Conservation (phyloP, 768 basidiomycete species). For the Nevesoporus exiguus region DNA sequence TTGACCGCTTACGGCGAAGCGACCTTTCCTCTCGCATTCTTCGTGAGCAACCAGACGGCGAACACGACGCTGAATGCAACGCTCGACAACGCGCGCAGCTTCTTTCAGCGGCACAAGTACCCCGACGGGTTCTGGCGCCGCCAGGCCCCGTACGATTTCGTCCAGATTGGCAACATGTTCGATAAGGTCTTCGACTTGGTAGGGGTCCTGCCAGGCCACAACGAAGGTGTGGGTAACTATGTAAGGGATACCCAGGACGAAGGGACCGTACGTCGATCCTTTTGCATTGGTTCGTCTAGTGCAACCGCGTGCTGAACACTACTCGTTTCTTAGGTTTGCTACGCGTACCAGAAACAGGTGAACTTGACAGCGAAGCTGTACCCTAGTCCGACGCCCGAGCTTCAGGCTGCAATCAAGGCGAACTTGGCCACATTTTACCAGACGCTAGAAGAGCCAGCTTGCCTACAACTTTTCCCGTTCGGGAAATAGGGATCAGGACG, state of each 20-base stretch:
- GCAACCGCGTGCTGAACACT: not conserved
- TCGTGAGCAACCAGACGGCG: conserved; percentile 19
- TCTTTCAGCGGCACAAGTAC: too few species aligned
- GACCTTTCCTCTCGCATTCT: too few species aligned
- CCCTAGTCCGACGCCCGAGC: conserved; percentile 18
- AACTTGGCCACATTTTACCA: not conserved
- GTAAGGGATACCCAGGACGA: not conserved
- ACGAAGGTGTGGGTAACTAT: not conserved
- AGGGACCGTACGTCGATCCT: not conserved
- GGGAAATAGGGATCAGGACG: not conserved
- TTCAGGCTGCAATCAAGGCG: conserved; percentile 6
- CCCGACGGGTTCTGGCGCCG: too few species aligned
- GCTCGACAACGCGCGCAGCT: too few species aligned
- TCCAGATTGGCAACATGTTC: too few species aligned
- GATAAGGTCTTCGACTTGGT: too few species aligned
- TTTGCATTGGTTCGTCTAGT: not conserved
- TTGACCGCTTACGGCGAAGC: too few species aligned
- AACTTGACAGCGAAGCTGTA: conserved; percentile 17
- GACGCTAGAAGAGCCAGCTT: not conserved
- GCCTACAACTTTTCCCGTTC: not conserved
- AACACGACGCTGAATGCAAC: conserved; percentile 17
- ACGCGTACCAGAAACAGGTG: conserved; percentile 15
- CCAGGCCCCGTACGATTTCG: too few species aligned
- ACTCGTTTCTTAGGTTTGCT: conserved; percentile 10
- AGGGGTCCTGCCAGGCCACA: not conserved